Evolutionary conservation across 2,329 filamentous ascomycete genomes (phyloP), one percentile per base, ranked within the genome.

Genomic region (Aspergillus fumigatus): DNA sequence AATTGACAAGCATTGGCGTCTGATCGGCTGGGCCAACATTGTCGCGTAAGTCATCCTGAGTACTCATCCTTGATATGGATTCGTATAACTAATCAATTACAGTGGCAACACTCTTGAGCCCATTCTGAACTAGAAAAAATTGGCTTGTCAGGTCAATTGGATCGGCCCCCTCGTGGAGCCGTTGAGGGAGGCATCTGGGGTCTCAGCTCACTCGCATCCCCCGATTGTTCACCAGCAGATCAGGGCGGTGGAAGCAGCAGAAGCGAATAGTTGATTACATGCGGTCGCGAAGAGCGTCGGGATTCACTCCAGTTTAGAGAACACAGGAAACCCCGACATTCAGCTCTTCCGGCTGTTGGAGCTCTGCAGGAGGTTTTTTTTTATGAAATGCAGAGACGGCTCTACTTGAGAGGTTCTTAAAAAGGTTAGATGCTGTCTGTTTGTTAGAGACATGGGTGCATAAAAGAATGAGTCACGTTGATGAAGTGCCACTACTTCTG

Each of bases 1-100:
- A 87, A 97, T 97, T 70, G 94, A 99, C 79, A 97, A 97, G 86
- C 93, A 97, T 79, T 97, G 93, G 93, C 90, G 92, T 79, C 82
- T 95, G 72, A 95, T 96, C 69, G 90, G 91, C 67, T 95, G 90
- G 90, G 89, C 89, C 58, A 92, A 89, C 64, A 90, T 91, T 73
- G 86, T 88, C 59, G 75, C 75, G 76, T 78, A 73, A 75, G 76
- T 78, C 54, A 23, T 45, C 38, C 50, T 52, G 10, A 21, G 29
- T 41, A 50, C 3, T 48, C 23, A 48, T 32, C 32, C 43, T 32
- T n/a, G 8, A 29, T 51, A 9, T 26, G 19, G 11, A 29, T 47
- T 54, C 25, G 40, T 56, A 32, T 50, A 21, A 41, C 59, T 64
- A 62, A 64, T 52, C 7, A 38, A 19, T 35, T 26, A 25, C 48